Percentiles rank a stretch among this genome's conserved stretches.
These are phyloP conservation scores for Phytopythium aichiense DNA, from an alignment of 352 stramenopile species.

Conservation along the genomic window DNA sequence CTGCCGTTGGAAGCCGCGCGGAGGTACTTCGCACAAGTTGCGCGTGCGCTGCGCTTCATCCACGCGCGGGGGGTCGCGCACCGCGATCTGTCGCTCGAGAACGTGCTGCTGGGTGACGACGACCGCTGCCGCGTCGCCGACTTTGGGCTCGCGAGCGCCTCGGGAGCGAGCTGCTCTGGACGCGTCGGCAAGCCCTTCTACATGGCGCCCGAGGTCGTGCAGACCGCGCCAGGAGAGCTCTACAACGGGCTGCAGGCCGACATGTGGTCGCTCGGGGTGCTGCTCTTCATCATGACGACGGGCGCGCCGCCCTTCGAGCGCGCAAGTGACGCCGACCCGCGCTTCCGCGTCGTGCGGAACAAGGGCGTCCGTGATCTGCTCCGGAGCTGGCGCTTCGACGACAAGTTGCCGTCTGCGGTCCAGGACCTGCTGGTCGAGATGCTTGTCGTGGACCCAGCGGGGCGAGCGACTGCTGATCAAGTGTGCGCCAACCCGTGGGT, in stretches of 20 bases:
- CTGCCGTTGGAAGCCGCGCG: constrained; percentile 25
- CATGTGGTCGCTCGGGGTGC: constrained; percentile 61
- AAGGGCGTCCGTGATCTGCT: constrained; percentile 34
- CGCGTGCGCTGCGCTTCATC: constrained; percentile 39
- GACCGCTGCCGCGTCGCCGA: constrained; percentile 43
- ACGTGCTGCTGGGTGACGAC: constrained; percentile 47
- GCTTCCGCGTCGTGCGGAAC: constrained; percentile 43
- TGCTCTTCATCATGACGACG: constrained; percentile 61
- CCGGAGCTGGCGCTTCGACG: constrained; percentile 32
- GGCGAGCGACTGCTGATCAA: constrained; percentile 30
- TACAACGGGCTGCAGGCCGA: constrained; percentile 53
- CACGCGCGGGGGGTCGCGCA: constrained; percentile 52
- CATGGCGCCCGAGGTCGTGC: constrained; percentile 64
- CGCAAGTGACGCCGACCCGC: constrained; percentile 36
- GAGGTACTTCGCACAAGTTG: constrained; percentile 44
- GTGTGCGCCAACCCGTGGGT: constrained; percentile 46
- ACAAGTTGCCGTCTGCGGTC: constrained; percentile 23
- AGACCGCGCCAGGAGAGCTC: constrained; percentile 5
- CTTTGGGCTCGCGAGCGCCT: constrained; percentile 48
- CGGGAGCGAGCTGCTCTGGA: constrained; percentile 27
- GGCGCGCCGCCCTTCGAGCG: constrained; percentile 47
- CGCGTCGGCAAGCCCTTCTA: constrained; percentile 61
- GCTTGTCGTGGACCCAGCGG: constrained; percentile 26
- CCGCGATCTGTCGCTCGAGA: constrained; percentile 65
- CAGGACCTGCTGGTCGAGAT: constrained; percentile 33